Evolutionary conservation across 805 yeast genomes (phyloP).

Genomic region (Maudiozyma serrabonitensis): DNA sequence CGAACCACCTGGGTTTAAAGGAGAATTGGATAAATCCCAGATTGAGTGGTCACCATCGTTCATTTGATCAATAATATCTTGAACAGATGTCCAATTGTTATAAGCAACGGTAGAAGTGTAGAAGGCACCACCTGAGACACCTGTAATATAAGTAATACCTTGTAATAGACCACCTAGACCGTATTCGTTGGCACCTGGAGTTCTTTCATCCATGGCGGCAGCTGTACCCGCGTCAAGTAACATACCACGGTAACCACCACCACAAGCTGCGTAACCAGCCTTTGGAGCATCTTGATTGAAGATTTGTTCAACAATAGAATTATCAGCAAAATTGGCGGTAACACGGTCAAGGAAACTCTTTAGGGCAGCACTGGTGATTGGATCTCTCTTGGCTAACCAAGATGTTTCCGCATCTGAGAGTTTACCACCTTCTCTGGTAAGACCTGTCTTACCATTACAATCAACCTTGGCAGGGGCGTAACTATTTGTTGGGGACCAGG

Average conservation of each 20-base stretch:
- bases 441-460: conserved; percentile 36
- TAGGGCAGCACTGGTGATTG: conserved; percentile 36
- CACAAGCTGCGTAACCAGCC: conserved; percentile 61
- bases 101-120: conserved; percentile 54
- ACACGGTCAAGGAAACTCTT: conserved; percentile 38
- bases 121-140: conserved; percentile 83
- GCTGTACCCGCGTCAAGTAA: conserved; percentile 75
- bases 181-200: conserved; percentile 41
- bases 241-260: conserved; percentile 92
- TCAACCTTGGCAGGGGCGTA: conserved; percentile 50
- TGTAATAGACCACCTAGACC: conserved; percentile 71
- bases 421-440: conserved; percentile 37
- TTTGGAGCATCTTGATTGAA: conserved; percentile 26
- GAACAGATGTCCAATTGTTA: conserved; percentile 67
- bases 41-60: conserved; percentile 33
- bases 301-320: conserved; percentile 10
- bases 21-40: conserved; percentile 62
- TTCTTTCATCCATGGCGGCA: conserved; percentile 72
- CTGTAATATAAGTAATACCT: conserved; percentile 59
- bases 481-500: conserved; percentile 36
- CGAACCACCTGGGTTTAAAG: conserved; percentile 53
- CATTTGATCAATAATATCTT: conserved; percentile 37
- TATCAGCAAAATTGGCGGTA: conserved; percentile 16
- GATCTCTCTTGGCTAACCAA: conserved; percentile 42
- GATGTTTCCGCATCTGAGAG: conserved; percentile 37